Percentiles rank a stretch among this genome's conserved stretches.
Conservation (phyloP, 225 moss, liverwort and hornwort genomes). For the Lunularia cruciata region DNA sequence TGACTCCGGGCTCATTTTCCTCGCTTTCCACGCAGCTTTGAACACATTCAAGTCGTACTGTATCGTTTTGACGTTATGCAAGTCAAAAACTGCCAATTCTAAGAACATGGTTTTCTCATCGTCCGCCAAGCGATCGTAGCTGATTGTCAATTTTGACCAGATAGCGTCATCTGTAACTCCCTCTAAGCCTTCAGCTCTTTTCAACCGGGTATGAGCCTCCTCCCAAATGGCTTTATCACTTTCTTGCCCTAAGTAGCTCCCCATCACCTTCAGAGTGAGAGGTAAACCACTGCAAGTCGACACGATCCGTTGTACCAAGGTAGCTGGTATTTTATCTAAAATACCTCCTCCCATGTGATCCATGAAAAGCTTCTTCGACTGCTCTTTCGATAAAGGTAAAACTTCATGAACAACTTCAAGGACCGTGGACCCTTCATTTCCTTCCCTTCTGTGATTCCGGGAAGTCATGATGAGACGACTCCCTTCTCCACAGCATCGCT, state of each 20-base stretch:
- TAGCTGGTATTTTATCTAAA: neutral
- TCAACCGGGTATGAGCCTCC: neutral
- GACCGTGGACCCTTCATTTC: neutral
- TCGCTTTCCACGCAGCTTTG: no score
- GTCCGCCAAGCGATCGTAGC: no score
- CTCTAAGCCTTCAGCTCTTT: neutral
- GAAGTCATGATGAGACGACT: constrained; percentile 3
- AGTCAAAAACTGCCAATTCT: no score
- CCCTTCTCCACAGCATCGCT: neutral
- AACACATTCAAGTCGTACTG: no score
- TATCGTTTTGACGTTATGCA: no score
- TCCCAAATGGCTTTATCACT: neutral
- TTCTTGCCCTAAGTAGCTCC: neutral
- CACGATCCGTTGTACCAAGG: neutral
- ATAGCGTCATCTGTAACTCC: no score
- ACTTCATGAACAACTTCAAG: neutral
- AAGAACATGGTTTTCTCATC: no score
- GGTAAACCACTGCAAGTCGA: neutral
- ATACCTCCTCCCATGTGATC: neutral
- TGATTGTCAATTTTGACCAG: no score
- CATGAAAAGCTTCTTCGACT: neutral
- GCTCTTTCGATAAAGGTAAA: neutral
- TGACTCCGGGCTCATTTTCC: no score
- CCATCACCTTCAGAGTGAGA: neutral
- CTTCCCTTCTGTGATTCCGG: no score